phyloP scores from a whole-genome alignment of 306 rosid genomes.

The Dryas alaskensis region DNA sequence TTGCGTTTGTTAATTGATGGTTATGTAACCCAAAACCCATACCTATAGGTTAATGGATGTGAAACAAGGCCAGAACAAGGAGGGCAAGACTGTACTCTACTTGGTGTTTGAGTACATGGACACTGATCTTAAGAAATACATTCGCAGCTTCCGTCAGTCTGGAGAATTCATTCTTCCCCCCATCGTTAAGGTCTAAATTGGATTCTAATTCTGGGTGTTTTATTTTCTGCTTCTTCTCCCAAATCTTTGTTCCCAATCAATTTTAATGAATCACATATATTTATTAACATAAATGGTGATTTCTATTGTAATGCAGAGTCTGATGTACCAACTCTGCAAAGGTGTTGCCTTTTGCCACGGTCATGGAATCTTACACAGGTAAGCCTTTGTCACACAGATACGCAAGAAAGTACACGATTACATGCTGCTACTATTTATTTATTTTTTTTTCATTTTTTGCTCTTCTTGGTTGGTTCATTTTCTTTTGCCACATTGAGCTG shows the following conservation, averaged over 20 bases:
- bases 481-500: not conserved
- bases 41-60: conserved; percentile 69
- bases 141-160: conserved; percentile 62
- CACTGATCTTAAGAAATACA: conserved; percentile 81
- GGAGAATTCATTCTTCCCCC: conserved; percentile 50
- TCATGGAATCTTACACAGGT: conserved; percentile 94
- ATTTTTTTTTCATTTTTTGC: not conserved
- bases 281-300: not conserved
- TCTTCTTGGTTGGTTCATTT: not conserved
- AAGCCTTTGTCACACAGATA: not conserved
- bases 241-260: not conserved
- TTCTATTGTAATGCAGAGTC: conserved; percentile 38
- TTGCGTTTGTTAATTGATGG: not conserved
- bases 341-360: conserved; percentile 98
- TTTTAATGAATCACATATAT: not conserved
- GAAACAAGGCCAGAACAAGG: conserved; percentile 87
- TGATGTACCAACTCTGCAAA: conserved; percentile 95
- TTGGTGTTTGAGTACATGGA: conserved; percentile 94
- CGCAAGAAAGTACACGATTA: too few species aligned
- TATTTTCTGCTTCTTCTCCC: not conserved
- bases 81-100: conserved; percentile 86
- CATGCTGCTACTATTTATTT: not conserved
- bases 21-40: not conserved
- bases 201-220: not conserved
- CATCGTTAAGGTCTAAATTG: conserved; percentile 46